A percentile compares a stretch with the other conserved stretches of the same genome.
phyloP scores from a whole-genome alignment of 78 protist genomes.

The Guillardia theta region DNA sequence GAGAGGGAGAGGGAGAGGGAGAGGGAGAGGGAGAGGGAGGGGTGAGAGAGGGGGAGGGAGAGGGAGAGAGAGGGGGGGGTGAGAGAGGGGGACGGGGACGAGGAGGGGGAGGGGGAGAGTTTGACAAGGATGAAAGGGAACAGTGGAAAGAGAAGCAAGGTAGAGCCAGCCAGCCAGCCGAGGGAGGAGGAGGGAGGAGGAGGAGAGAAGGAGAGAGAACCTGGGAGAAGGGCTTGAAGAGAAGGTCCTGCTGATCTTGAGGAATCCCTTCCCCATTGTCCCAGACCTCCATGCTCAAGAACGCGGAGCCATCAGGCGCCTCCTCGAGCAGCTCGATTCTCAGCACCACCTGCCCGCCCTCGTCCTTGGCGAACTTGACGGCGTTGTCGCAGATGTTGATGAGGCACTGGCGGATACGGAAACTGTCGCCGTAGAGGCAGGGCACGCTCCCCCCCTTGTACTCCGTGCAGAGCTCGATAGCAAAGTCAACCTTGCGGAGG shows the following conservation, averaged over 20 bases:
- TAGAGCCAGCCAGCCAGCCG: background rate
- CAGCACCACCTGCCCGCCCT: background rate
- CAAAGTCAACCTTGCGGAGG: too few species aligned
- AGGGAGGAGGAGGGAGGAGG: background rate
- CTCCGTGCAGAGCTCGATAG: background rate
- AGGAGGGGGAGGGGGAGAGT: too few species aligned
- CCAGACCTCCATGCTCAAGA: background rate
- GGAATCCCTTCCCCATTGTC: background rate
- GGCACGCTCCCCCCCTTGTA: background rate
- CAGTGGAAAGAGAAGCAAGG: background rate
- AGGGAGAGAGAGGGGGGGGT: background rate
- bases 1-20: background rate
- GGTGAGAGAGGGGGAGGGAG: background rate
- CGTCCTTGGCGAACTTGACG: background rate
- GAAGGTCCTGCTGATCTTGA: background rate
- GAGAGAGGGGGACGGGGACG: background rate
- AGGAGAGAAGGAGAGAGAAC: background rate
- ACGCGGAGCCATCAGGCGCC: background rate
- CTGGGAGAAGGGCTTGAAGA: conserved; percentile 22
- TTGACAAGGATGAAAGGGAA: too few species aligned
- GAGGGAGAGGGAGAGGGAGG: background rate
- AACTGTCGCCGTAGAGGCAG: background rate
- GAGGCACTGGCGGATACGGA: conserved; percentile 1
- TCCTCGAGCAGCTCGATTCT: background rate
- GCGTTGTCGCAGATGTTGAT: conserved; percentile 8